A percentile compares a stretch with the other conserved stretches of the same genome.
Conservation (phyloP, 768 basidiomycete species). For the Mycena albidolilacea region DNA sequence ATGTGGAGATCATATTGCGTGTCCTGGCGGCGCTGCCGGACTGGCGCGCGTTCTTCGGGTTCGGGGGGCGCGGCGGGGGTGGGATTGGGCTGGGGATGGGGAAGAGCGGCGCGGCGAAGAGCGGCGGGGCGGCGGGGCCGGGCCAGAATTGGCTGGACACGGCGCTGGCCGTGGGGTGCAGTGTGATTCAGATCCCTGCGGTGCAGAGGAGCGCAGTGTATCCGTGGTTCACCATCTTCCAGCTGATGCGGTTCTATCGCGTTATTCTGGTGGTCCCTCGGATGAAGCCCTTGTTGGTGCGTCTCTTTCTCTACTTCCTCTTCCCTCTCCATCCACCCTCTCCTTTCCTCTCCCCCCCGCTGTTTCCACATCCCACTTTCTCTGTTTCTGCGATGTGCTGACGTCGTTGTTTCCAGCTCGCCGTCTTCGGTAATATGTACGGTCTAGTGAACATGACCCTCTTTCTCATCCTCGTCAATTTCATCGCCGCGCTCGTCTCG, state of each 20-base stretch:
- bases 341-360: too few relatives aligned
- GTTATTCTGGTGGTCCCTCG: conserved; percentile 92
- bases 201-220: conserved; percentile 78
- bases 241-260: conserved; percentile 89
- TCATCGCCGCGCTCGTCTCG: conserved; percentile 85
- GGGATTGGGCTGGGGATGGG: neutral
- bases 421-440: conserved; percentile 93
- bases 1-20: conserved; percentile 88
- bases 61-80: conserved; percentile 42
- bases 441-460: conserved; percentile 93
- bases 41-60: conserved; percentile 84
- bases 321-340: too few relatives aligned
- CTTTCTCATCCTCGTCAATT: conserved; percentile 91
- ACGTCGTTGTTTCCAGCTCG: conserved; percentile 63
- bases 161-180: conserved; percentile 80
- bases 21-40: conserved; percentile 80
- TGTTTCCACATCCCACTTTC: neutral
- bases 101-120: neutral
- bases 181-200: conserved; percentile 87
- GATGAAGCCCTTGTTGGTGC: conserved; percentile 90
- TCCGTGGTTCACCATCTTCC: conserved; percentile 93
- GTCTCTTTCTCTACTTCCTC: conserved; percentile 41
- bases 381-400: neutral
- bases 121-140: neutral
- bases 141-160: conserved; percentile 80